Evolutionary conservation across 2,329 filamentous ascomycete genomes (phyloP).

Genomic region (Colletotrichum liaoningense): DNA sequence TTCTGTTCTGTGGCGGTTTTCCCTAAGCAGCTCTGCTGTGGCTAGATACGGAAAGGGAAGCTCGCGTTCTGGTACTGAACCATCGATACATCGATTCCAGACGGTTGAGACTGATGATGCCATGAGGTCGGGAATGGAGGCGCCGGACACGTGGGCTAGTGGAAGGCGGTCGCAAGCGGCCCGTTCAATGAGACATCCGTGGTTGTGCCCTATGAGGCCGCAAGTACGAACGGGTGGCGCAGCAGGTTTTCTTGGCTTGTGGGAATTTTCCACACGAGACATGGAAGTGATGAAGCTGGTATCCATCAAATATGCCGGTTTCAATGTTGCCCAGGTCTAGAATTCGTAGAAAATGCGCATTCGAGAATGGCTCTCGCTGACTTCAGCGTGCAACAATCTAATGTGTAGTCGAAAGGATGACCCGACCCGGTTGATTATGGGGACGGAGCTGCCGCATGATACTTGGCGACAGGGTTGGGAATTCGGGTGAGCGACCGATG

Average conservation of each 20-base stretch:
- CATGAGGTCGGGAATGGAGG: conserved; percentile 7
- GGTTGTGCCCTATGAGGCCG: conserved; percentile 20
- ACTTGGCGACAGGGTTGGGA: conserved; percentile 11
- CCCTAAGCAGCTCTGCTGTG: background rate
- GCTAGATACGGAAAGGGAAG: no score
- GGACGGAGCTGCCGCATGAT: conserved; percentile 17
- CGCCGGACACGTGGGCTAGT: background rate
- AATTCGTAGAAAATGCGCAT: background rate
- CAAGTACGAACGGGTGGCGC: conserved; percentile 17
- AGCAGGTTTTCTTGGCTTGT: conserved; percentile 16
- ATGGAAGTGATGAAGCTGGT: background rate
- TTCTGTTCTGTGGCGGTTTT: background rate
- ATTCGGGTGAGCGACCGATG: conserved; percentile 19
- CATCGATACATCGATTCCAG: background rate
- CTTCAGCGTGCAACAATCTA: background rate
- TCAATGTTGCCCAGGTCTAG: conserved; percentile 2
- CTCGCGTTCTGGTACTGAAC: background rate
- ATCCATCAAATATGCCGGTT: background rate
- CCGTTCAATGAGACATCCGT: background rate
- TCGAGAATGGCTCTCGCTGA: background rate
- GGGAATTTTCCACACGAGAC: background rate
- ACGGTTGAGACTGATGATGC: background rate
- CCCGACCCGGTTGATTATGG: background rate
- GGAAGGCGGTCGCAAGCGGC: background rate
- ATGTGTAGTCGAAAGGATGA: background rate